A percentile compares a stretch with the other conserved stretches of the same genome.
Conservation (phyloP, 2,329 filamentous ascomycete species). For the Aurifilum marmelostoma region DNA sequence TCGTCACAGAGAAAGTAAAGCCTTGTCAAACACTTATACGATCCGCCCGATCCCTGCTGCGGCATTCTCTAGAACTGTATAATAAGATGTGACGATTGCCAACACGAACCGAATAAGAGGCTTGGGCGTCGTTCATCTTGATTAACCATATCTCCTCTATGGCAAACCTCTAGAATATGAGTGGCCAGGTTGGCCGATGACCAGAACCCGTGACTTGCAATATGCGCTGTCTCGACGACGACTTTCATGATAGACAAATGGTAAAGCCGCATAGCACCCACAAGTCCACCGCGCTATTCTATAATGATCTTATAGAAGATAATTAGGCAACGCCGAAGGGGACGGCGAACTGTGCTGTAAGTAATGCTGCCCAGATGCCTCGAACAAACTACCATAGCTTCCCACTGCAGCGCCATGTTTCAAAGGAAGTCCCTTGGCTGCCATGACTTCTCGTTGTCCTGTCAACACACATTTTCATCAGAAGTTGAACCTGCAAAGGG, state of each 20-base stretch:
- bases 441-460: background rate
- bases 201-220: background rate
- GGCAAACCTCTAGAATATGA: background rate
- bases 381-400: background rate
- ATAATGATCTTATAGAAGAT: background rate
- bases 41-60: background rate
- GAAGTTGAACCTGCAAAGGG: background rate
- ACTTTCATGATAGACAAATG: background rate
- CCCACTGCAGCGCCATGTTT: background rate
- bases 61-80: background rate
- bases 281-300: conserved; percentile 7
- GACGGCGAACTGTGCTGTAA: background rate
- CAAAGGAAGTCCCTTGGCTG: background rate
- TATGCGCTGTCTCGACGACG: background rate
- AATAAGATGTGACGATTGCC: too few relatives aligned
- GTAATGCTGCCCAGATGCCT: background rate
- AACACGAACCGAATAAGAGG: background rate
- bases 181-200: background rate
- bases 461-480: background rate
- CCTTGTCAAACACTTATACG: background rate
- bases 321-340: background rate
- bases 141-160: background rate
- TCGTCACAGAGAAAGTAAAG: background rate
- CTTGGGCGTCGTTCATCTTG: background rate
- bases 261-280: conserved; percentile 7